Percentiles rank a stretch among this genome's conserved stretches.
phyloP scores from a whole-genome alignment of 1,139 yeast species.

The Pichia sp. region DNA sequence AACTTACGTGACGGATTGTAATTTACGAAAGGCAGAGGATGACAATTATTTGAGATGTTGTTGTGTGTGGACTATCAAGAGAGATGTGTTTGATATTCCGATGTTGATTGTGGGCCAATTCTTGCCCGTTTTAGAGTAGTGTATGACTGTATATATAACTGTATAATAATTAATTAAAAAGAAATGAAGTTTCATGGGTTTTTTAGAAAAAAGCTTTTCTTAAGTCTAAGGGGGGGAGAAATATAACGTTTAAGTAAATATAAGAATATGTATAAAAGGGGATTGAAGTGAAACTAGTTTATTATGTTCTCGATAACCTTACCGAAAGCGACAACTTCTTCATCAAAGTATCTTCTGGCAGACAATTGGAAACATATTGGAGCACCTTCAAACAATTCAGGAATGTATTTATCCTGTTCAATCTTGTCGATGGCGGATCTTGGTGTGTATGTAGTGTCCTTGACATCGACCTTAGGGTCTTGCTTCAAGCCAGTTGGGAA shows the following conservation, averaged over 20 bases:
- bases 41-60: constrained; percentile 45
- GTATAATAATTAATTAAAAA: background rate
- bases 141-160: background rate
- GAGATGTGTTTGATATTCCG: constrained; percentile 89
- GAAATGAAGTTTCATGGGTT: background rate
- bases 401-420: constrained; percentile 36
- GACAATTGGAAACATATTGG: constrained; percentile 51
- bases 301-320: constrained; percentile 29
- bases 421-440: constrained; percentile 46
- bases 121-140: constrained; percentile 31
- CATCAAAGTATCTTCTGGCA: constrained; percentile 51
- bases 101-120: constrained; percentile 36
- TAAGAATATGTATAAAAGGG: background rate
- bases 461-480: constrained; percentile 37
- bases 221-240: background rate
- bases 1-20: constrained; percentile 46
- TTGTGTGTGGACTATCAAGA: constrained; percentile 62
- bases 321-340: constrained; percentile 48
- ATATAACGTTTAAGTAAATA: background rate
- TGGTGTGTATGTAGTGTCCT: constrained; percentile 25
- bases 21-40: constrained; percentile 35
- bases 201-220: background rate
- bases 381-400: constrained; percentile 43
- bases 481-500: constrained; percentile 61
- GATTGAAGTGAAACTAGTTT: background rate